phyloP scores from a whole-genome alignment of 129 eudicot species.

The Tagetes erecta region DNA sequence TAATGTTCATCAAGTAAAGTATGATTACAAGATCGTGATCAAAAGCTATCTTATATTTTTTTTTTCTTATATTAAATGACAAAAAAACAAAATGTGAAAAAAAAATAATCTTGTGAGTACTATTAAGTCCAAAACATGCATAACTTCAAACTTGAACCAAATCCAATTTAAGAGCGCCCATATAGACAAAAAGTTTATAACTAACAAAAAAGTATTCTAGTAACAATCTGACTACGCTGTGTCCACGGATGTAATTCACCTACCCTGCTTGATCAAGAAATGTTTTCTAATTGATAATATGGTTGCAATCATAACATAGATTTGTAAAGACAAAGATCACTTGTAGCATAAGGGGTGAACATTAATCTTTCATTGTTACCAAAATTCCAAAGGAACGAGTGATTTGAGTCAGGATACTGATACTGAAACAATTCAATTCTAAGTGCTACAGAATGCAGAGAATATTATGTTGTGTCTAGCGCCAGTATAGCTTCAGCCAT shows the following conservation, averaged over 20 bases:
- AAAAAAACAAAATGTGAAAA: background rate
- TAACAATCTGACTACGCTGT: background rate
- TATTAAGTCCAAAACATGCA: conserved; percentile 3
- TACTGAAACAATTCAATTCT: background rate
- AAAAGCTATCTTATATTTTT: background rate
- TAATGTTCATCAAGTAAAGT: conserved; percentile 12
- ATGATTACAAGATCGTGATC: conserved; percentile 4
- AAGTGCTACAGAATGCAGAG: conserved; percentile 7
- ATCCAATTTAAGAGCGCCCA: background rate
- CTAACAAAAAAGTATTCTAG: background rate
- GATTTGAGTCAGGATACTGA: background rate
- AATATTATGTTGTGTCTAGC: background rate
- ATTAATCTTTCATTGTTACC: background rate
- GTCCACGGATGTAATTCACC: conserved; percentile 2
- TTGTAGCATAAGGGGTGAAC: conserved; percentile 2
- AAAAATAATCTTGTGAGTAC: conserved; percentile 1
- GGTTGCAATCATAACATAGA: background rate
- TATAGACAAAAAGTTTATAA: background rate
- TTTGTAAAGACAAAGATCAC: background rate
- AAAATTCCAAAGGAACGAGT: background rate
- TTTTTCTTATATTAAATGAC: background rate
- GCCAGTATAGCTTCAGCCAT: conserved; percentile 11
- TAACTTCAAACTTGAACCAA: background rate
- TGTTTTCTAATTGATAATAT: background rate
- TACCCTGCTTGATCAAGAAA: background rate